Conservation (phyloP, 345 rosid species). For the Gossypium sturtianum region DNA sequence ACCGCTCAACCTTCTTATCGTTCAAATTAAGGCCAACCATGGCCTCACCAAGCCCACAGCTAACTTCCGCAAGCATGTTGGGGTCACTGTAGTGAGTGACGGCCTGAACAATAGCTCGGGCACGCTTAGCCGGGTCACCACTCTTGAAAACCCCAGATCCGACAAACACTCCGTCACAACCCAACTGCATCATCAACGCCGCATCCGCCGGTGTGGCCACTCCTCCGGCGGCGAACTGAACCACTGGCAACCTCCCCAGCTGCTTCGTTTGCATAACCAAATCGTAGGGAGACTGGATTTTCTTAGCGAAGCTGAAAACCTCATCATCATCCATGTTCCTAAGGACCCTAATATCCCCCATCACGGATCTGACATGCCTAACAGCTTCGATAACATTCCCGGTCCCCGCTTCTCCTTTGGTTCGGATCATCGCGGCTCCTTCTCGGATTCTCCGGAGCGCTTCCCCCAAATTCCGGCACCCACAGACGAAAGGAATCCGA, state of each 20-base stretch:
- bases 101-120: conserved; percentile 62
- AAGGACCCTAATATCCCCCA: conserved; percentile 57
- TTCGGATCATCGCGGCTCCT: conserved; percentile 82
- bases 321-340: conserved; percentile 76
- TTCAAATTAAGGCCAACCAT: conserved; percentile 72
- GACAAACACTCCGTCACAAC: conserved; percentile 66
- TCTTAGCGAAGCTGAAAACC: conserved; percentile 63
- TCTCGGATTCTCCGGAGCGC: conserved; percentile 69
- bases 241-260: conserved; percentile 65
- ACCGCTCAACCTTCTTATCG: conserved; percentile 67
- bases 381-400: conserved; percentile 79
- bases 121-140: conserved; percentile 58
- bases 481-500: conserved; percentile 76
- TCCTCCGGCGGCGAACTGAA: conserved; percentile 69
- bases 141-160: conserved; percentile 73
- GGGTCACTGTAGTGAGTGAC: conserved; percentile 61
- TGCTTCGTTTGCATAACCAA: conserved; percentile 67
- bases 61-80: conserved; percentile 54
- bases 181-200: conserved; percentile 74
- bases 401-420: conserved; percentile 83
- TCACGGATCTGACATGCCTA: conserved; percentile 72
- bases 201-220: conserved; percentile 79
- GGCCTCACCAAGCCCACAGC: conserved; percentile 66
- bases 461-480: conserved; percentile 76
- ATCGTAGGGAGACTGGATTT: conserved; percentile 58